Conservation (phyloP, 257 asterid species). For the Mitragyna speciosa region DNA sequence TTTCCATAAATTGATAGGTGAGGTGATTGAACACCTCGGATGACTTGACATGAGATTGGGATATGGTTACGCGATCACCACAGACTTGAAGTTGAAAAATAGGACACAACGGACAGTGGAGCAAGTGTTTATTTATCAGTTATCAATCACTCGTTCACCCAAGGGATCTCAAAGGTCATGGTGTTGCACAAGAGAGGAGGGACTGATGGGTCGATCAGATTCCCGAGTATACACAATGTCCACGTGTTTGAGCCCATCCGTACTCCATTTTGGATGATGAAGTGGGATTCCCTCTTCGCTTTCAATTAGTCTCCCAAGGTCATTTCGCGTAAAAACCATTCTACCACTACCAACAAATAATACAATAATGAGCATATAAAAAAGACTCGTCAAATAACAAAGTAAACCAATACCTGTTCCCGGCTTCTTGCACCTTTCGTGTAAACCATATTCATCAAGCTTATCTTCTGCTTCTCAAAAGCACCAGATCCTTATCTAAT, state of each 20-base stretch:
- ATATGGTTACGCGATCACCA: neutral
- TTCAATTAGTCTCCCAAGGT: neutral
- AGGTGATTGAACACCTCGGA: neutral
- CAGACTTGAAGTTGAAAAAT: neutral
- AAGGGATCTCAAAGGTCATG: neutral
- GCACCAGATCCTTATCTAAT: constrained; percentile 3
- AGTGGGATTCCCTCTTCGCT: constrained; percentile 4
- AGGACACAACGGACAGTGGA: neutral
- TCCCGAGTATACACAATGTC: neutral
- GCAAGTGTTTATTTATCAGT: neutral
- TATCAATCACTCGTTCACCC: neutral
- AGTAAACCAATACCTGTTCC: neutral
- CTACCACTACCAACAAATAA: neutral
- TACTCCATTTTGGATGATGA: neutral
- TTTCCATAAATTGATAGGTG: neutral
- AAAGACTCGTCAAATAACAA: neutral
- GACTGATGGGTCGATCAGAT: no score
- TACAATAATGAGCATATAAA: neutral
- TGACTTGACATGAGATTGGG: neutral
- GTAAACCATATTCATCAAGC: neutral
- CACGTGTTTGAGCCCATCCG: neutral
- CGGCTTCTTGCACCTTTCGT: neutral
- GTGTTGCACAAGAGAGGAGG: neutral
- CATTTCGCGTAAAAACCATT: neutral
- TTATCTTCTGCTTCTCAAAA: constrained; percentile 5